Conservation (phyloP, 306 rosid species). For the Ochetophila trinervis region DNA sequence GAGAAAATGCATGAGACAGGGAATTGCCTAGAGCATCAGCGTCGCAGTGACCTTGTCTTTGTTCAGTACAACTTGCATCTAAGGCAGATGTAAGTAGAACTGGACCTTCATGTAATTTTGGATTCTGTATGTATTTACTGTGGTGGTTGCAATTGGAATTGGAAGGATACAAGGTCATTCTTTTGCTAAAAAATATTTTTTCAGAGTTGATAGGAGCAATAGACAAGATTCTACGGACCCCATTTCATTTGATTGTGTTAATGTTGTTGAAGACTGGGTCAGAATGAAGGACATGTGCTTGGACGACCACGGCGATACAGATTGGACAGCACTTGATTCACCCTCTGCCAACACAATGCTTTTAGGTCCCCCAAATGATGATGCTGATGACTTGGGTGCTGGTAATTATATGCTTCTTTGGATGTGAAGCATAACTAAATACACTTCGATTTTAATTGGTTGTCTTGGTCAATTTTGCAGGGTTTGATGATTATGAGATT, state of each 20-base stretch:
- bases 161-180: slow-evolving; percentile 11
- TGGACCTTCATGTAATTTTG: not conserved
- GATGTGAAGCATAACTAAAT: slow-evolving; percentile 11
- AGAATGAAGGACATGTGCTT: slow-evolving; percentile 41
- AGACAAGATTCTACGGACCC: slow-evolving; percentile 60
- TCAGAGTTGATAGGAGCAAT: slow-evolving; percentile 47
- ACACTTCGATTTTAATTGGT: slow-evolving; percentile 16
- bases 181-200: slow-evolving; percentile 20
- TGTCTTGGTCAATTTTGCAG: slow-evolving; percentile 39
- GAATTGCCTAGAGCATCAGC: slow-evolving; percentile 76
- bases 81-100: slow-evolving; percentile 35
- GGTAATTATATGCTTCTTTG: slow-evolving; percentile 38
- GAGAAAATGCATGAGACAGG: slow-evolving; percentile 52
- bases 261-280: slow-evolving; percentile 68
- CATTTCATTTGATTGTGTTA: slow-evolving; percentile 47
- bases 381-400: slow-evolving; percentile 57
- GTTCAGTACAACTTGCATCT: slow-evolving; percentile 53
- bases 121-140: slow-evolving; percentile 9
- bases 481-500: slow-evolving; percentile 74
- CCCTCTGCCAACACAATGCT: slow-evolving; percentile 46
- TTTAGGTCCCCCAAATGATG: slow-evolving; percentile 53
- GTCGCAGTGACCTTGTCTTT: slow-evolving; percentile 69
- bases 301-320: slow-evolving; percentile 54
- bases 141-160: slow-evolving; percentile 15
- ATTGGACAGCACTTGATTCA: slow-evolving; percentile 66